Evolutionary conservation across 768 basidiomycete species (phyloP).

Genomic region (Kwoniella pini): DNA sequence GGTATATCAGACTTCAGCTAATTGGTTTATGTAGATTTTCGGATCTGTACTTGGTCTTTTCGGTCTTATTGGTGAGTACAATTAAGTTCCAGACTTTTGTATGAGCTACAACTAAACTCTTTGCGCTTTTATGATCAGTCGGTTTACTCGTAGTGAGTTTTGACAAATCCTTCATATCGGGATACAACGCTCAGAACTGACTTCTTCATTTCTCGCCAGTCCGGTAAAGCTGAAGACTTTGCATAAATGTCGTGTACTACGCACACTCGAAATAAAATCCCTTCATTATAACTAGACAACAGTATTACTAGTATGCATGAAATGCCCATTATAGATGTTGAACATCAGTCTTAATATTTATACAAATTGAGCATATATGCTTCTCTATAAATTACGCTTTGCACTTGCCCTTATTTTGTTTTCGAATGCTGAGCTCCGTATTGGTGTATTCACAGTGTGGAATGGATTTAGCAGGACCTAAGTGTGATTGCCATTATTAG

Average conservation of each 20-base stretch:
- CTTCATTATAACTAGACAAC: constrained; percentile 4
- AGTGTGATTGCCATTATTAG: neutral
- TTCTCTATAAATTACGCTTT: constrained; percentile 69
- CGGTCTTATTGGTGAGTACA: constrained; percentile 78
- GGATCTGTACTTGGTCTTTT: constrained; percentile 78
- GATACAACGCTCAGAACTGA: neutral
- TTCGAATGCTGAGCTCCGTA: constrained; percentile 81
- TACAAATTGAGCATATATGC: neutral
- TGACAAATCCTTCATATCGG: neutral
- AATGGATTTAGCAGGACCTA: constrained; percentile 75
- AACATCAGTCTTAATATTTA: neutral
- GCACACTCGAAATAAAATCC: neutral
- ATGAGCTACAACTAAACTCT: constrained; percentile 4
- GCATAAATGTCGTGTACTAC: constrained; percentile 23
- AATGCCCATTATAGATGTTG: neutral
- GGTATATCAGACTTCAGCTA: neutral
- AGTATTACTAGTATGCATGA: constrained; percentile 15
- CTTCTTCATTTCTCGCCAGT: constrained; percentile 33
- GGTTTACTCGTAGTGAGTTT: constrained; percentile 74
- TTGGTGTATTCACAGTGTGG: constrained; percentile 81
- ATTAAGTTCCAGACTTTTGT: neutral
- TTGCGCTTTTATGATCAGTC: constrained; percentile 58
- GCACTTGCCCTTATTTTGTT: constrained; percentile 79
- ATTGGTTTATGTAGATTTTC: constrained; percentile 47
- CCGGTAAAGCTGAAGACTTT: constrained; percentile 56